Percentiles rank a stretch among this genome's conserved stretches.
These are phyloP conservation scores for Aureobasidium sp. DNA, from an alignment of 2,329 filamentous ascomycete genomes.

Conservation along the genomic window DNA sequence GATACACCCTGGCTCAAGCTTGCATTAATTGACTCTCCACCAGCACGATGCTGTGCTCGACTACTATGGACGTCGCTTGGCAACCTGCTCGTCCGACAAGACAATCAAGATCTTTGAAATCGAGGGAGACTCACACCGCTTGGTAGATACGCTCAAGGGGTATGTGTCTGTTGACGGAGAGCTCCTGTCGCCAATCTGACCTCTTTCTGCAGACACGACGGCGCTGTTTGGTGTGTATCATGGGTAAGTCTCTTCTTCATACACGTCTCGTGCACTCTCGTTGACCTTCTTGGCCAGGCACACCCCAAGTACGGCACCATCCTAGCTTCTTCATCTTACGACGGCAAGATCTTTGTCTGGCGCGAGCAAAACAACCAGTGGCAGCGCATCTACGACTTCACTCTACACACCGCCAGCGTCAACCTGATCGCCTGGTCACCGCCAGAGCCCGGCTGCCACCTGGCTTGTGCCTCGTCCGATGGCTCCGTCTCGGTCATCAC, in stretches of 20 bases:
- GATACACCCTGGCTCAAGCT: not conserved
- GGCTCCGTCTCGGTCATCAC: slow-evolving; percentile 90
- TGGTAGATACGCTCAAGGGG: slow-evolving; percentile 93
- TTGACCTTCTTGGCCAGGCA: slow-evolving; percentile 42
- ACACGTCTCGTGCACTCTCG: not conserved
- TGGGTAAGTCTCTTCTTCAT: slow-evolving; percentile 51
- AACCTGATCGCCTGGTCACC: slow-evolving; percentile 98
- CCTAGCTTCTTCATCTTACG: slow-evolving; percentile 88
- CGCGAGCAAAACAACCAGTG: slow-evolving; percentile 61
- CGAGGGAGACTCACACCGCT: slow-evolving; percentile 80
- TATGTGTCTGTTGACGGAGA: slow-evolving; percentile 36
- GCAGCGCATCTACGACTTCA: slow-evolving; percentile 86
- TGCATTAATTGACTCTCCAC: slow-evolving; percentile 30
- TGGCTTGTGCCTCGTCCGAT: slow-evolving; percentile 90
- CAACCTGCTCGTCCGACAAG: slow-evolving; percentile 95
- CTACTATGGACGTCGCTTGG: slow-evolving; percentile 93
- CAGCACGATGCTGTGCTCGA: slow-evolving; percentile 96
- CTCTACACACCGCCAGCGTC: slow-evolving; percentile 88
- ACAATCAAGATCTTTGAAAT: slow-evolving; percentile 99
- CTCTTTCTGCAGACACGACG: slow-evolving; percentile 65
- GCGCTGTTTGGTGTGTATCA: slow-evolving; percentile 93
- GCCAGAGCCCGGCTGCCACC: slow-evolving; percentile 87
- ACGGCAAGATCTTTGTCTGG: slow-evolving; percentile 98
- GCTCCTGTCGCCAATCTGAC: not conserved
- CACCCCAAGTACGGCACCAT: slow-evolving; percentile 99